Conservation (phyloP, 208 protist species). For the Naegleria lovaniensis region DNA sequence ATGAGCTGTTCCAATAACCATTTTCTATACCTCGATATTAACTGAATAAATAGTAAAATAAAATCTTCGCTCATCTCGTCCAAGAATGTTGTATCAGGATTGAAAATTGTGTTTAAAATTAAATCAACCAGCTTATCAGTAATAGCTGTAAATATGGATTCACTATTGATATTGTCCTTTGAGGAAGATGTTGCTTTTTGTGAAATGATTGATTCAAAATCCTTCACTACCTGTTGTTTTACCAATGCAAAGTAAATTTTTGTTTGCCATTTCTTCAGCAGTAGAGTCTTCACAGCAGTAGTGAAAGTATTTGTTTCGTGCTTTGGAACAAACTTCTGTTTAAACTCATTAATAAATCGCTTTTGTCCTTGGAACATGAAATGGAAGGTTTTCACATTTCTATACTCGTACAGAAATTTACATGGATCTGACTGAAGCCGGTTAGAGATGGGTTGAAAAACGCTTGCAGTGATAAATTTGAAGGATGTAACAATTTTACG, state of each 20-base stretch:
- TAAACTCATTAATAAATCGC: background rate
- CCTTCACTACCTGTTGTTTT: background rate
- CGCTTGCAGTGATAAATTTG: background rate
- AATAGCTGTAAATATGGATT: background rate
- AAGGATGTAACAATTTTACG: background rate
- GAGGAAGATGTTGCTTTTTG: background rate
- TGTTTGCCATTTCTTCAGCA: background rate
- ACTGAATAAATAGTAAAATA: background rate
- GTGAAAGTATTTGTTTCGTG: background rate
- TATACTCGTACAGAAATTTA: background rate
- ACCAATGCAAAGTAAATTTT: constrained; percentile 1
- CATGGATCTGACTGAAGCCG: background rate
- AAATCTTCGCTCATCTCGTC: background rate
- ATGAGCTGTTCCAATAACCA: background rate
- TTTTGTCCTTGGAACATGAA: background rate
- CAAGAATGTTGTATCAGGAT: background rate
- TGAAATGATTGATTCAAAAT: background rate
- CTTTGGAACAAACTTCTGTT: background rate
- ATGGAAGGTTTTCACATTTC: background rate
- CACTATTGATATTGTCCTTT: background rate
- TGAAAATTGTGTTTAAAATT: background rate
- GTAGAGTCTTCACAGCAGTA: background rate
- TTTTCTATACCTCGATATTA: background rate
- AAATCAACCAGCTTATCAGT: background rate
- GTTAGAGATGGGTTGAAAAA: background rate